Percentiles rank a stretch among this genome's conserved stretches.
These are phyloP conservation scores for Yamadazyma buinensis DNA, from an alignment of 1,139 yeast genomes.

Conservation along the genomic window DNA sequence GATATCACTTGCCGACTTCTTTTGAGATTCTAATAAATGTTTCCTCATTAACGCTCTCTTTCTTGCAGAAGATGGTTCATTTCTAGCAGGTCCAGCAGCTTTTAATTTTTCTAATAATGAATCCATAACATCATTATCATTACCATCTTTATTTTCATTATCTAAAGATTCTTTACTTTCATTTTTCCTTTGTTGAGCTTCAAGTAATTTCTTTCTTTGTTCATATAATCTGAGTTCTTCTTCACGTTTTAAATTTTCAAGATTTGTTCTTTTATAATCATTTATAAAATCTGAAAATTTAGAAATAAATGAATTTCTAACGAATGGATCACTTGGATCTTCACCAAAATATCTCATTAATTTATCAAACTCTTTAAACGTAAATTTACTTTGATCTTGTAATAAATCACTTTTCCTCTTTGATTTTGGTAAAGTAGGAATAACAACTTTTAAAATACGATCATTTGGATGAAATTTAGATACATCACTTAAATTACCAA, in stretches of 20 bases:
- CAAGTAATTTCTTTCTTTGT: slow-evolving; percentile 62
- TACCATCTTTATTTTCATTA: slow-evolving; percentile 22
- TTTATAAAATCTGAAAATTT: slow-evolving; percentile 69
- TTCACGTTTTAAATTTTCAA: slow-evolving; percentile 73
- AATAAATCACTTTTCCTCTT: slow-evolving; percentile 62
- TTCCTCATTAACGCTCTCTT: slow-evolving; percentile 76
- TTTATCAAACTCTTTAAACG: slow-evolving; percentile 64
- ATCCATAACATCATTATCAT: slow-evolving; percentile 64
- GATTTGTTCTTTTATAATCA: slow-evolving; percentile 74
- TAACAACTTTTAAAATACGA: slow-evolving; percentile 55
- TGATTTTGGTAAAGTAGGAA: slow-evolving; percentile 66
- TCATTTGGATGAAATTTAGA: slow-evolving; percentile 75
- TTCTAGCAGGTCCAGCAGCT: slow-evolving; percentile 67
- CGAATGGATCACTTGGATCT: slow-evolving; percentile 65
- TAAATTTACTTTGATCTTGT: slow-evolving; percentile 57
- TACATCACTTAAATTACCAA: slow-evolving; percentile 74
- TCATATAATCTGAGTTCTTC: slow-evolving; percentile 77
- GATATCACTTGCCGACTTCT: slow-evolving; percentile 8
- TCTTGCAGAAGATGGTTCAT: slow-evolving; percentile 77
- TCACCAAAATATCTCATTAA: slow-evolving; percentile 77
- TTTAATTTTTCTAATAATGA: slow-evolving; percentile 66
- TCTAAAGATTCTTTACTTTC: slow-evolving; percentile 14
- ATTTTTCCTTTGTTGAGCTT: slow-evolving; percentile 32
- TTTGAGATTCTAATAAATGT: slow-evolving; percentile 44
- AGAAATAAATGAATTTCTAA: slow-evolving; percentile 64